These are phyloP conservation scores for Lentinula novae-zelandiae DNA, from an alignment of 1,284 basidiomycete genomes.

Conservation along the genomic window DNA sequence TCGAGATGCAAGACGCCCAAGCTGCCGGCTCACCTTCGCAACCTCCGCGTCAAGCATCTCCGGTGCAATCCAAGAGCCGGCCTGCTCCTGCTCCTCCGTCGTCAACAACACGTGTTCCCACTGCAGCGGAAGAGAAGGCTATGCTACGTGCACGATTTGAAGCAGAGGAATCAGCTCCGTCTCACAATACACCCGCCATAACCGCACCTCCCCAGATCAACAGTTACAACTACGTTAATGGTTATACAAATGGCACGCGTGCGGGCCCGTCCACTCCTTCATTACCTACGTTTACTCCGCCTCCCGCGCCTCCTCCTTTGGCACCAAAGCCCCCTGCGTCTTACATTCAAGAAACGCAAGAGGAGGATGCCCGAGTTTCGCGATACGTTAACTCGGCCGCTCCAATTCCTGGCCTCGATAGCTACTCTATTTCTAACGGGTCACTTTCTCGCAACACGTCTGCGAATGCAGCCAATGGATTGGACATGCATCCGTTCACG, in stretches of 20 bases:
- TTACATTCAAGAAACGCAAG: constrained; percentile 75
- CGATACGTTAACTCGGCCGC: constrained; percentile 17
- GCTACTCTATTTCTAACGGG: constrained; percentile 15
- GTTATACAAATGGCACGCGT: constrained; percentile 20
- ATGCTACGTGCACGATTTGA: constrained; percentile 60
- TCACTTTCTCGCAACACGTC: constrained; percentile 15
- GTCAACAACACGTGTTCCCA: constrained; percentile 37
- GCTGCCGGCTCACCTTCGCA: constrained; percentile 1
- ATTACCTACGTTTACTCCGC: constrained; percentile 13
- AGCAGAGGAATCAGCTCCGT: constrained; percentile 36
- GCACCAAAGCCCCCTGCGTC: constrained; percentile 68
- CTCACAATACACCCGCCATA: constrained; percentile 8
- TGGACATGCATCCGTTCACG: constrained; percentile 40
- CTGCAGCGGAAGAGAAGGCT: constrained; percentile 77
- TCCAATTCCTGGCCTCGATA: constrained; percentile 12
- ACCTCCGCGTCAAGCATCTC: constrained; percentile 11
- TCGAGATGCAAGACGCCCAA: constrained; percentile 18
- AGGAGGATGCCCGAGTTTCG: constrained; percentile 55
- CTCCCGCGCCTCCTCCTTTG: constrained; percentile 55
- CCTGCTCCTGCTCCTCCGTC: constrained; percentile 18
- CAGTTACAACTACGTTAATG: constrained; percentile 19
- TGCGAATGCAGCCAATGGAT: constrained; percentile 13
- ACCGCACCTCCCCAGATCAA: constrained; percentile 16
- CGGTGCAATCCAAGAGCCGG: background rate
- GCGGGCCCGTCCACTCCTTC: constrained; percentile 13